Evolutionary conservation across 2,329 filamentous ascomycete species (phyloP), one percentile per base, ranked within the genome.

Genomic region (Exophiala spinifera): DNA sequence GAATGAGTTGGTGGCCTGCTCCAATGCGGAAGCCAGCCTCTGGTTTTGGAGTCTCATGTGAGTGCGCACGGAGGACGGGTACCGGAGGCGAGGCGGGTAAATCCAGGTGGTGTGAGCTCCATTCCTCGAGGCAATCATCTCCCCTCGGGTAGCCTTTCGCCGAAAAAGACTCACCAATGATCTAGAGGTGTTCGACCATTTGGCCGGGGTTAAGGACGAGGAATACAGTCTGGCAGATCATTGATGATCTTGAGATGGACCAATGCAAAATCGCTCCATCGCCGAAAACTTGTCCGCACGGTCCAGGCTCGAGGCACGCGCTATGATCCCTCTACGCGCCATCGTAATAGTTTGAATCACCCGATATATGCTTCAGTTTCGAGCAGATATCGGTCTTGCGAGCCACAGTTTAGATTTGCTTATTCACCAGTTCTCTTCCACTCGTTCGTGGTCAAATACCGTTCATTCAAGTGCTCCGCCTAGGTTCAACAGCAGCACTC

Each of bases 281-380:
- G 51, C 51, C 51, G 51, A 53, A 49, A 43, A 15, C n/a, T 45
- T 21, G 13, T 13, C 25, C n/a, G 14, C 51, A 36, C 40, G 46
- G 20, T 23, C 48, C 37, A 34, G 25, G 8, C 25, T 34, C 20
- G 49, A 33, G 8, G 13, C 37, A 17, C 19, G 5, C 39, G 6
- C 37, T 14, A 44, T 21, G 28, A 45, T 25, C 11, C 14, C 37
- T 51, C 45, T 1, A 14, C 21, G 17, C 36, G 19, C 44, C n/a
- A n/a, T n/a, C 21, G 45, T 28, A 37, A 36, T 8, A 53, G 37
- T 44, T 40, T 44, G 40, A 31, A 46, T 47, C 13, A 47, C 50
- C 21, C 14, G 8, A 48, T 25, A 25, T 14, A 36, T 48, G 45
- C 19, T n/a, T n/a, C n/a, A n/a, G n/a, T n/a, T n/a, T 19, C 36